Evolutionary conservation across 192 early-diverging fungal species (phyloP).

Genomic region (Podila epigama): DNA sequence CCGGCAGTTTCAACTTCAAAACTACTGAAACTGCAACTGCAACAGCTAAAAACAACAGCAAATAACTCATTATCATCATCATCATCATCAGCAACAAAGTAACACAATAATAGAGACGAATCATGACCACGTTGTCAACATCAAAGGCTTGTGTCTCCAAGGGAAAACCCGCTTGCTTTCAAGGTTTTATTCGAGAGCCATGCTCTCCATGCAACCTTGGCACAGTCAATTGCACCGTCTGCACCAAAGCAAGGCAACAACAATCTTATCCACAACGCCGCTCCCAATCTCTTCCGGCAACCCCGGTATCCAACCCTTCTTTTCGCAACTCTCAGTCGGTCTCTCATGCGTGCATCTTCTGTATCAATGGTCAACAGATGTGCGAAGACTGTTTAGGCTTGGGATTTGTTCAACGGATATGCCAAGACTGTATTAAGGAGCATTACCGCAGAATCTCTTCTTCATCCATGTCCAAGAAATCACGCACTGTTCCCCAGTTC

Average conservation of each 20-base stretch:
- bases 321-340: background rate
- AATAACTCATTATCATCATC: too few species aligned
- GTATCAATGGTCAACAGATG: background rate
- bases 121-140: too few species aligned
- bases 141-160: background rate
- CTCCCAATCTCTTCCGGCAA: background rate
- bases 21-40: too few species aligned
- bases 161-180: background rate
- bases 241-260: background rate
- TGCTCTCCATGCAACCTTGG: background rate
- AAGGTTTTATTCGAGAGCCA: background rate
- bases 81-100: too few species aligned
- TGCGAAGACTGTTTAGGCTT: background rate
- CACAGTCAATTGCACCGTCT: background rate
- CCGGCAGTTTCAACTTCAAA: too few species aligned
- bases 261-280: background rate
- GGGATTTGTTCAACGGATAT: background rate
- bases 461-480: background rate
- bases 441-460: background rate
- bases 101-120: too few species aligned
- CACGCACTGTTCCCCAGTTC: background rate
- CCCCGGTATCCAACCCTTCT: background rate
- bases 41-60: too few species aligned
- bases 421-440: background rate
- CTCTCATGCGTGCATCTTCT: background rate